Evolutionary conservation across 192 early-diverging fungal genomes (phyloP).

Genomic region (Umbelopsis isabellina): DNA sequence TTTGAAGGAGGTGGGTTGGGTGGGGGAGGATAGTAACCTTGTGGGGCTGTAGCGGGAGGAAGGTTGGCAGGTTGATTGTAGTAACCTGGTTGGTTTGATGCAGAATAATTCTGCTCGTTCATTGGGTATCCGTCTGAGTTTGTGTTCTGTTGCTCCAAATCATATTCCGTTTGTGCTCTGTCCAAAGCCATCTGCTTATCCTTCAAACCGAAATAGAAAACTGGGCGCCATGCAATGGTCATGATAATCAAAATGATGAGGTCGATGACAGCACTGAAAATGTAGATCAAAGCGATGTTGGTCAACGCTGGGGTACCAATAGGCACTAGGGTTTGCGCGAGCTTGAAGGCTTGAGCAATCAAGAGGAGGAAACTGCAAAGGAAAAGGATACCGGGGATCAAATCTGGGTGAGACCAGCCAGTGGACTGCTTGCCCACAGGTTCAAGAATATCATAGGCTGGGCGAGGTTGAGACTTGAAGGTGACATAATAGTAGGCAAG

Average conservation of each 20-base stretch:
- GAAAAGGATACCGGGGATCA: not conserved
- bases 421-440: no score
- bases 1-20: no score
- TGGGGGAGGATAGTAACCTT: no score
- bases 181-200: not conserved
- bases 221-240: constrained; percentile 4
- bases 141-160: not conserved
- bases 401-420: not conserved
- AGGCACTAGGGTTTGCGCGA: not conserved
- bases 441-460: no score
- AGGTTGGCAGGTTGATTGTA: not conserved
- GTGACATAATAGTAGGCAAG: not conserved
- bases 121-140: not conserved
- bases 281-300: constrained; percentile 12
- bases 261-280: not conserved
- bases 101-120: not conserved
- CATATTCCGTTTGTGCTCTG: not conserved
- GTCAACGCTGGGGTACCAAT: not conserved
- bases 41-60: no score
- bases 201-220: not conserved
- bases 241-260: constrained; percentile 3
- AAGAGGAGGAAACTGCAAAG: not conserved
- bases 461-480: not conserved
- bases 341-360: constrained; percentile 7
- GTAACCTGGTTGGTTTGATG: not conserved